Evolutionary conservation across 768 basidiomycete genomes (phyloP).

Genomic region (Russula griseocarnosa): DNA sequence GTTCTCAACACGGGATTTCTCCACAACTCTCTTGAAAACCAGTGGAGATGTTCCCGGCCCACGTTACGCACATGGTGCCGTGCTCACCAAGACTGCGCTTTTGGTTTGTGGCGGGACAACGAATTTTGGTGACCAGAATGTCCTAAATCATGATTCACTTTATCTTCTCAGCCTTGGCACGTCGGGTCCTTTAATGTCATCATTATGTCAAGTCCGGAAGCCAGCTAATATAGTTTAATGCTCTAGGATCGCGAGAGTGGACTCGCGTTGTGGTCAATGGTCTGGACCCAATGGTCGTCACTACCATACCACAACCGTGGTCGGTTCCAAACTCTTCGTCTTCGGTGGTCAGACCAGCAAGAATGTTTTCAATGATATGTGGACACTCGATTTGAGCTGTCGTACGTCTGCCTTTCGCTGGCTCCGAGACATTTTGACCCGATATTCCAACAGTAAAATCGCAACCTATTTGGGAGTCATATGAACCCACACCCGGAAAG

Average conservation of each 20-base stretch:
- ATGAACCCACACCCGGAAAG: constrained; percentile 54
- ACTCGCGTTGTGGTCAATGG: constrained; percentile 69
- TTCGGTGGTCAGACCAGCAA: constrained; percentile 98
- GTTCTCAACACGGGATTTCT: constrained; percentile 72
- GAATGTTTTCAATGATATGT: constrained; percentile 88
- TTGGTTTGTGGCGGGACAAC: constrained; percentile 97
- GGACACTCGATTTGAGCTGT: constrained; percentile 90
- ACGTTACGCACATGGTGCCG: constrained; percentile 84
- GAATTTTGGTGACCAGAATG: constrained; percentile 47
- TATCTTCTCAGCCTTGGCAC: constrained; percentile 91
- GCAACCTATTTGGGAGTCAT: constrained; percentile 77
- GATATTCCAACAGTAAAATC: constrained; percentile 58
- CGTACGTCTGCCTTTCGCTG: constrained; percentile 47
- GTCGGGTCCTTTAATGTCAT: constrained; percentile 35
- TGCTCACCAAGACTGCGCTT: constrained; percentile 89
- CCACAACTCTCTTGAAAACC: constrained; percentile 79
- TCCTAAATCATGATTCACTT: constrained; percentile 72
- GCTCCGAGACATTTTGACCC: constrained; percentile 12
- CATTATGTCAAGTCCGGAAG: neutral
- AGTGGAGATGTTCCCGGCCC: constrained; percentile 83
- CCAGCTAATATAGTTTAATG: neutral
- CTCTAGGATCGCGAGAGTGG: constrained; percentile 88
- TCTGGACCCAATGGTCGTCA: constrained; percentile 81
- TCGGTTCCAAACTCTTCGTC: constrained; percentile 84
- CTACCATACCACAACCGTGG: constrained; percentile 89